phyloP scores from a whole-genome alignment of 78 protist species.

The Polysphondylium violaceum region DNA sequence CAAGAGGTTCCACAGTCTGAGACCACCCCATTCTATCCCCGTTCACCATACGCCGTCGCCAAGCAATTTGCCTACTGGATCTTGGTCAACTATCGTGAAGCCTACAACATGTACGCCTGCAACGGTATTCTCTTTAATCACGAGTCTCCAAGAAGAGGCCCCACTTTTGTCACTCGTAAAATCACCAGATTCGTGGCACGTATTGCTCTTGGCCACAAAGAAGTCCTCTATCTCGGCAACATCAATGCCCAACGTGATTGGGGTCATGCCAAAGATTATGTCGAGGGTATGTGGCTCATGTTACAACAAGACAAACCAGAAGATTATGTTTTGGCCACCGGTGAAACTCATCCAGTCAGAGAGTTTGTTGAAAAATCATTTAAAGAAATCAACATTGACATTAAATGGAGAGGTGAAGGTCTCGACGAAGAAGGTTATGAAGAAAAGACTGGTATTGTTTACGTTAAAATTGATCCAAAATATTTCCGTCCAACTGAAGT shows the following conservation, averaged over 20 bases:
- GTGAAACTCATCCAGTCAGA: slow-evolving; percentile 92
- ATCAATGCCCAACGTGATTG: slow-evolving; percentile 93
- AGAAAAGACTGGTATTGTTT: slow-evolving; percentile 34
- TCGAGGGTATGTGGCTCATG: slow-evolving; percentile 93
- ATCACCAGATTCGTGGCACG: slow-evolving; percentile 95
- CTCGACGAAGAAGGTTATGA: slow-evolving; percentile 81
- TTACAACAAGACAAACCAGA: slow-evolving; percentile 89
- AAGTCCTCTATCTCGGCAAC: slow-evolving; percentile 91
- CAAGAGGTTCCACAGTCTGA: slow-evolving; percentile 93
- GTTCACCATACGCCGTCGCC: slow-evolving; percentile 96
- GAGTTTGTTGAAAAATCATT: slow-evolving; percentile 90
- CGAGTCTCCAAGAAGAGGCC: slow-evolving; percentile 88
- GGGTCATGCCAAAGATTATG: slow-evolving; percentile 95
- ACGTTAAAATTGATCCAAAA: slow-evolving; percentile 64
- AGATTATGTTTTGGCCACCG: slow-evolving; percentile 95
- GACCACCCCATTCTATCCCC: slow-evolving; percentile 97
- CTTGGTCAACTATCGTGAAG: slow-evolving; percentile 96
- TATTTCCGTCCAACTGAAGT: slow-evolving; percentile 97
- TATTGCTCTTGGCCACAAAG: slow-evolving; percentile 78
- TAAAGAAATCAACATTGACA: slow-evolving; percentile 65
- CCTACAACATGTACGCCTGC: slow-evolving; percentile 90
- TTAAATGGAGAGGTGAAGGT: slow-evolving; percentile 91
- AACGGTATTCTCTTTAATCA: slow-evolving; percentile 98
- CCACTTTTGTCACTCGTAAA: slow-evolving; percentile 97
- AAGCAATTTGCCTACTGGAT: slow-evolving; percentile 97